Evolutionary conservation across 768 basidiomycete species (phyloP).

Genomic region (Strobilomyces confusus): DNA sequence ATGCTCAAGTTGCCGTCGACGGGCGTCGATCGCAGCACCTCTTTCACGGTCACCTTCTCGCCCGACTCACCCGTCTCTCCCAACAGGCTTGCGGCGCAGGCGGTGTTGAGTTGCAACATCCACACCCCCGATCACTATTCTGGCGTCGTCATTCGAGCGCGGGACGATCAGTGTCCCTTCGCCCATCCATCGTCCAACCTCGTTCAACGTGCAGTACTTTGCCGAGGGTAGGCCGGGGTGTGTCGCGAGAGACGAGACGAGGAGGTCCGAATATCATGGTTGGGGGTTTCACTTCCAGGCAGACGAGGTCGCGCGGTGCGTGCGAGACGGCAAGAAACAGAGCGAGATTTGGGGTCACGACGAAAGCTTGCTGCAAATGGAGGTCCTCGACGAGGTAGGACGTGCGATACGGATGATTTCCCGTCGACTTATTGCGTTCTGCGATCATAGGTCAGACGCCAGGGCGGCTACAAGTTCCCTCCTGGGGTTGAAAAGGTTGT

Average conservation of each 20-base stretch:
- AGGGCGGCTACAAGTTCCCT: slow-evolving; percentile 63
- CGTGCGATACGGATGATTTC: slow-evolving; percentile 2
- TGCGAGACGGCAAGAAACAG: slow-evolving; percentile 68
- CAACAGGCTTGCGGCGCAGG: slow-evolving; percentile 58
- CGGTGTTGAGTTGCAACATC: slow-evolving; percentile 67
- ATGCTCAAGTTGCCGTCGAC: slow-evolving; percentile 79
- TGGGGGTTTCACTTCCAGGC: slow-evolving; percentile 83
- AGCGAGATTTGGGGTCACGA: slow-evolving; percentile 73
- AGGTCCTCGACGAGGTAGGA: slow-evolving; percentile 77
- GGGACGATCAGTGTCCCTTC: slow-evolving; percentile 62
- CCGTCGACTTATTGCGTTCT: slow-evolving; percentile 12
- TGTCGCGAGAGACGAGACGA: slow-evolving; percentile 54
- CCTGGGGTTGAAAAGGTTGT: slow-evolving; percentile 53
- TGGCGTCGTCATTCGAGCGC: slow-evolving; percentile 63
- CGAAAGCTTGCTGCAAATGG: slow-evolving; percentile 78
- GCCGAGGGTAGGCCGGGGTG: slow-evolving; percentile 41
- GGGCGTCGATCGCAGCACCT: slow-evolving; percentile 73
- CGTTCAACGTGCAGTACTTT: slow-evolving; percentile 62
- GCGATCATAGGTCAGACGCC: slow-evolving; percentile 51
- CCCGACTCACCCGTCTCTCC: slow-evolving; percentile 35
- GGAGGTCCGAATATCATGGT: slow-evolving; percentile 55
- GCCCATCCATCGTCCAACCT: slow-evolving; percentile 65
- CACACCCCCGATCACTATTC: slow-evolving; percentile 43
- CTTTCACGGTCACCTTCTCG: slow-evolving; percentile 68
- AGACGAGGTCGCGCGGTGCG: slow-evolving; percentile 80